Conservation (phyloP, 371 early-diverging fungal species). For the Actinomortierella ambigua region DNA sequence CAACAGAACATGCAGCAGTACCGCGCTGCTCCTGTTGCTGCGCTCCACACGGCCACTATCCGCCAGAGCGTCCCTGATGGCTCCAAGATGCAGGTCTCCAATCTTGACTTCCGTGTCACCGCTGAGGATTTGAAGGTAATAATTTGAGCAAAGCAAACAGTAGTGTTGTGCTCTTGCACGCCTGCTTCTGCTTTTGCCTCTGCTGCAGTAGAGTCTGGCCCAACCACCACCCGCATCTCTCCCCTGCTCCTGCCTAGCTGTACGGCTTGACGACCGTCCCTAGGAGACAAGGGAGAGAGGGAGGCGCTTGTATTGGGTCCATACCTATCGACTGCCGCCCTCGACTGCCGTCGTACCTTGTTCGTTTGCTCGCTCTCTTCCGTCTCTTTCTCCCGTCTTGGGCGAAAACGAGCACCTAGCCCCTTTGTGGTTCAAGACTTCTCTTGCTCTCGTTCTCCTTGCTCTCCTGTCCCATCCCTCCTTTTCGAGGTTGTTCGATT, state of each 20-base stretch:
- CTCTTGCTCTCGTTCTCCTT: no score
- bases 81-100: slow-evolving; percentile 73
- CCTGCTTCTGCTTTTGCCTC: no score
- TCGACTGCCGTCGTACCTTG: not conserved
- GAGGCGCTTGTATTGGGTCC: not conserved
- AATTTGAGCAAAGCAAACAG: slow-evolving; percentile 44
- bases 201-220: slow-evolving; percentile 6
- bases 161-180: slow-evolving; percentile 11
- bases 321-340: not conserved
- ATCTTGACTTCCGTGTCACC: slow-evolving; percentile 74
- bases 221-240: slow-evolving; percentile 3
- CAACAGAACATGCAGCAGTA: slow-evolving; percentile 51
- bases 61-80: slow-evolving; percentile 47
- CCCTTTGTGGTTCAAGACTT: not conserved
- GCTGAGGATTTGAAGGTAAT: slow-evolving; percentile 66
- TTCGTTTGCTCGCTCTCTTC: not conserved
- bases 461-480: no score
- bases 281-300: not conserved
- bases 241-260: not conserved
- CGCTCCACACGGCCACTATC: slow-evolving; percentile 42
- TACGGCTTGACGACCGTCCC: not conserved
- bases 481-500: no score
- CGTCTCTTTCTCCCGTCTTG: not conserved
- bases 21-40: slow-evolving; percentile 28
- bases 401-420: not conserved